Conservation (phyloP, 345 rosid genomes). For the Boechera divaricarpa region DNA sequence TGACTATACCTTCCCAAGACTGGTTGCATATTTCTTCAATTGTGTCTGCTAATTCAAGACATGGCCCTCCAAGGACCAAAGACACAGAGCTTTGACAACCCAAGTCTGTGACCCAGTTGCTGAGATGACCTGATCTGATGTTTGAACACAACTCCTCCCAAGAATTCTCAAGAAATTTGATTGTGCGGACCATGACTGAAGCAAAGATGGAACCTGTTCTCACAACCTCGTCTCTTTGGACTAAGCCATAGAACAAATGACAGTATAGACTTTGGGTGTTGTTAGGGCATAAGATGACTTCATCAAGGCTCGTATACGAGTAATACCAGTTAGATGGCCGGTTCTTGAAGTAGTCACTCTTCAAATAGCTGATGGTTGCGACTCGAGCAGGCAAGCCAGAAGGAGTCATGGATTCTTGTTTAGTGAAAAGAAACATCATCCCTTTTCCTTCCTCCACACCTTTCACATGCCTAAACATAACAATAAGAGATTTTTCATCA, state of each 20-base stretch:
- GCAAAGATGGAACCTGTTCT: conserved; percentile 89
- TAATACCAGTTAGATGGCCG: conserved; percentile 77
- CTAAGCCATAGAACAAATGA: conserved; percentile 82
- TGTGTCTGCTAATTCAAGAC: conserved; percentile 57
- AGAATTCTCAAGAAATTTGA: conserved; percentile 71
- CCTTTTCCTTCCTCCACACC: conserved; percentile 89
- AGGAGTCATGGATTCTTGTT: conserved; percentile 76
- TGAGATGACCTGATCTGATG: conserved; percentile 65
- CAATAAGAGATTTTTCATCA: conserved; percentile 9
- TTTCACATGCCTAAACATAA: conserved; percentile 62
- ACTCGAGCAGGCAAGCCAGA: conserved; percentile 87
- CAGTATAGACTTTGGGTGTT: conserved; percentile 86
- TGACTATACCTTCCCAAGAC: conserved; percentile 89
- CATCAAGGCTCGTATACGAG: conserved; percentile 83
- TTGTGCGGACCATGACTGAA: conserved; percentile 78
- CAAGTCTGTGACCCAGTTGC: conserved; percentile 77
- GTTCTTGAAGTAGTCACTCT: conserved; percentile 77
- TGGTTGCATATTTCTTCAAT: conserved; percentile 56
- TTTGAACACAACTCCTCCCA: conserved; percentile 79
- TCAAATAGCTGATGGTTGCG: conserved; percentile 85
- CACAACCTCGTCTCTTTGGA: conserved; percentile 73
- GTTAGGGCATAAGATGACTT: conserved; percentile 77
- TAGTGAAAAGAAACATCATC: conserved; percentile 81
- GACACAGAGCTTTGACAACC: conserved; percentile 60
- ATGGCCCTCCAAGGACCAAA: conserved; percentile 50